Evolutionary conservation across 257 asterid genomes (phyloP), one percentile per base, ranked within the genome.

Genomic region (Echium plantagineum): DNA sequence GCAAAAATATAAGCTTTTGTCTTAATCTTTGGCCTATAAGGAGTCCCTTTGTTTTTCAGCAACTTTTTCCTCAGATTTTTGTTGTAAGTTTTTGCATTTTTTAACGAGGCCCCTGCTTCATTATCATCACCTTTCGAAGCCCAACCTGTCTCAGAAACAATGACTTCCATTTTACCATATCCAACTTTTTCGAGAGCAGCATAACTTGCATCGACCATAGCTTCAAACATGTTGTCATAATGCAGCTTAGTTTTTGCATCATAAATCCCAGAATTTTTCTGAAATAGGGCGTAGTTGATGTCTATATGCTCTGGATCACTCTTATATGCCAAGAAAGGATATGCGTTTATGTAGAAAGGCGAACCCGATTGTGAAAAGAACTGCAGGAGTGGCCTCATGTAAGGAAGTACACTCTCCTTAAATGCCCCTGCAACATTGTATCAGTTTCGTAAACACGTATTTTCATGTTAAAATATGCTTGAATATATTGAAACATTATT

Each of bases 141-240:
- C 96, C 96, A 89, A 2, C 95, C 96, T 0, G 95, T 89, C 57
- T 89, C 96, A 0, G 96, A 85, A 57, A 86, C 94, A n/a, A 89
- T 78, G 3, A 85, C 96, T 8, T 77, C 81, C 90, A 83, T 85
- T 58, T 69, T 72, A 17, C 46, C 65, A 8, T 68, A 83, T 2
- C 87, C 88, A 1, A 57, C 69, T 74, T 89, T 85, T 66, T 89
- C 95, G 59, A 89, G 48, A 2, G 95, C 96, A 1, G 75, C 81
- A 18, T 89, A 85, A 0, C 95, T 61, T 0, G 96, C 96, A 62
- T 89, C 96, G 15, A 89, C 69, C 76, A 64, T 70, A 9, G 96
- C 96, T n/a, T 83, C 95, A 10, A 85, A 85, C 95, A 89, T 85
- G 75, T 81, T 85, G 57, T 89, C 90, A 9, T 89, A 88, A 61